Evolutionary conservation across 805 yeast species (phyloP).

Genomic region (Wickerhamomyces silvicola): DNA sequence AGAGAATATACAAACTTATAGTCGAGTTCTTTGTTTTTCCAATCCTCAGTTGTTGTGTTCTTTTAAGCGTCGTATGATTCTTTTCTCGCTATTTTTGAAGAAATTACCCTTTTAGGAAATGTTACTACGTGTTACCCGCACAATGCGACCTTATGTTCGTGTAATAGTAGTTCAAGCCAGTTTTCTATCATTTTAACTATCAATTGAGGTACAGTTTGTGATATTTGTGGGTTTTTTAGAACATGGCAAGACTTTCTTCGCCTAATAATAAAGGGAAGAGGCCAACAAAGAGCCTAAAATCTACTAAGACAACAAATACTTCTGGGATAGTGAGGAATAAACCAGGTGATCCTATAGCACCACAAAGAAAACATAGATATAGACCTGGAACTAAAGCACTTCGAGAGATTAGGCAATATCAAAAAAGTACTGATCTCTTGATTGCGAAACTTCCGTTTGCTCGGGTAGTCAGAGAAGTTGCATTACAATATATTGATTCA

Average conservation of each 20-base stretch:
- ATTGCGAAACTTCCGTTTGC: constrained; percentile 74
- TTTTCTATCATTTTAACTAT: no score
- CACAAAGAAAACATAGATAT: constrained; percentile 34
- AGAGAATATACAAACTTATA: no score
- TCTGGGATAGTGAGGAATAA: constrained; percentile 39
- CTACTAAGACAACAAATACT: no score
- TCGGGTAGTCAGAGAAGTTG: constrained; percentile 66
- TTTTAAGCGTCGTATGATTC: background rate
- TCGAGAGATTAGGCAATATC: constrained; percentile 62
- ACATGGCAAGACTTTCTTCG: constrained; percentile 9
- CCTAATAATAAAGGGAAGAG: constrained; percentile 12
- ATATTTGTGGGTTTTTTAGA: background rate
- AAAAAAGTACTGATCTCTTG: constrained; percentile 59
- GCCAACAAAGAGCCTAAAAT: no score
- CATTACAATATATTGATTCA: constrained; percentile 43
- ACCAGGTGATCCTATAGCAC: constrained; percentile 47
- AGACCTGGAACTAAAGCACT: constrained; percentile 63
- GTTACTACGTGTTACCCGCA: constrained; percentile 3
- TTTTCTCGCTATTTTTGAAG: background rate
- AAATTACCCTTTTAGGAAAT: constrained; percentile 6
- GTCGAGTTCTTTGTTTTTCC: no score
- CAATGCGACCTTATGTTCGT: constrained; percentile 1
- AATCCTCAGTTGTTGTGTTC: background rate
- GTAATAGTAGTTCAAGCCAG: no score
- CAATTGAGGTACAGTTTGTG: no score